Conservation (phyloP, 2,329 filamentous ascomycete species). For the Ophiostoma australiae region DNA sequence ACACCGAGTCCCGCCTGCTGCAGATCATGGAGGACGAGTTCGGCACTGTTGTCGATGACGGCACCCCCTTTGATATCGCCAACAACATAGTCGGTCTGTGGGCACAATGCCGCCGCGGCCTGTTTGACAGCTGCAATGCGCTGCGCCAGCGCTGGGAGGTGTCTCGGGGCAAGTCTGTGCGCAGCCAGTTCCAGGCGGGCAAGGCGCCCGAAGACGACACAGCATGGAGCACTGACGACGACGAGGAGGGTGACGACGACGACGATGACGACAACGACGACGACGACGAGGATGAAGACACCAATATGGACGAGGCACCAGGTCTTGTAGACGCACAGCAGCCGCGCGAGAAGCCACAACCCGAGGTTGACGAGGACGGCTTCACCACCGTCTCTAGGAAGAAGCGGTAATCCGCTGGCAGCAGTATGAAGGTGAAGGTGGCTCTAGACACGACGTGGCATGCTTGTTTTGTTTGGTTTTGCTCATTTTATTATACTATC, state of each 20-base stretch:
- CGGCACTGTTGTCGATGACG: conserved; percentile 86
- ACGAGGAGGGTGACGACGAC: conserved; percentile 52
- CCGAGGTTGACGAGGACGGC: conserved; percentile 74
- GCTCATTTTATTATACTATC: background rate
- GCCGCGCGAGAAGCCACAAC: conserved; percentile 58
- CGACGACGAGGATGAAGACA: conserved; percentile 45
- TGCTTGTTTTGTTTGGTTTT: background rate
- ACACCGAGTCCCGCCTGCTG: conserved; percentile 77
- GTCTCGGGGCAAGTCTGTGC: conserved; percentile 55
- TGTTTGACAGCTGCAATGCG: conserved; percentile 59
- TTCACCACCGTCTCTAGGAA: conserved; percentile 71
- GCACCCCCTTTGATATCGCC: conserved; percentile 70
- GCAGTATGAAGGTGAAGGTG: background rate
- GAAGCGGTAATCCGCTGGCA: conserved; percentile 45
- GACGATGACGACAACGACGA: conserved; percentile 35
- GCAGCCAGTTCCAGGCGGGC: conserved; percentile 52
- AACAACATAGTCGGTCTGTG: conserved; percentile 64
- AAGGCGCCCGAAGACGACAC: conserved; percentile 53
- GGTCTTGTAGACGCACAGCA: conserved; percentile 40
- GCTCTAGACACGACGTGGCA: background rate
- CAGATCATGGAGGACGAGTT: conserved; percentile 96
- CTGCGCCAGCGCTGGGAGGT: conserved; percentile 60
- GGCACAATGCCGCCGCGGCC: conserved; percentile 58
- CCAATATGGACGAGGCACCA: conserved; percentile 67
- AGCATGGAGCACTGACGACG: conserved; percentile 54